Percentiles rank a stretch among this genome's conserved stretches.
Evolutionary conservation across 371 early-diverging fungal genomes (phyloP).

Genomic region (Mucor velutinosus): DNA sequence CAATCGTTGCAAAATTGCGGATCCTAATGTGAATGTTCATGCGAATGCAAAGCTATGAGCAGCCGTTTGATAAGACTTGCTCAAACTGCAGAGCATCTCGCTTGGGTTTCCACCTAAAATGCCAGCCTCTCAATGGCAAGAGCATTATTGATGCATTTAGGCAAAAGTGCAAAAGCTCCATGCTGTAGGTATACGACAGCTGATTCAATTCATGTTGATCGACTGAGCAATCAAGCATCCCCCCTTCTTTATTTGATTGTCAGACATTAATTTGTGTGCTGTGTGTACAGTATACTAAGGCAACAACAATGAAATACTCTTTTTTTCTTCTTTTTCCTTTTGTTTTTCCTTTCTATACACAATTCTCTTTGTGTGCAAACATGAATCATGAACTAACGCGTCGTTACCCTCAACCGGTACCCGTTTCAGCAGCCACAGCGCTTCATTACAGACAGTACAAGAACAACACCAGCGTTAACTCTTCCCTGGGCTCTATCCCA

Average conservation of each 20-base stretch:
- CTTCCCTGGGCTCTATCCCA: slow-evolving; percentile 34
- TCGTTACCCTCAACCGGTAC: slow-evolving; percentile 29
- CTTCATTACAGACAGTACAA: slow-evolving; percentile 30
- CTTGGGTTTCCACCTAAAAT: not conserved
- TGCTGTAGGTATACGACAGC: not conserved
- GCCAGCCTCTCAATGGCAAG: not conserved
- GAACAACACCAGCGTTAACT: slow-evolving; percentile 26
- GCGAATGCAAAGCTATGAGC: too few species aligned
- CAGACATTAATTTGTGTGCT: not conserved
- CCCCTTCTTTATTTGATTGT: not conserved
- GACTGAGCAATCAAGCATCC: not conserved
- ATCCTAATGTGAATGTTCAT: too few species aligned
- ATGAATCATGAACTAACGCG: slow-evolving; percentile 23
- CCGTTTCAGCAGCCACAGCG: slow-evolving; percentile 38
- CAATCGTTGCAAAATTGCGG: too few species aligned
- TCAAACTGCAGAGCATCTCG: too few species aligned
- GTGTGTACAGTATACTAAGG: not conserved
- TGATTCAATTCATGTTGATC: not conserved
- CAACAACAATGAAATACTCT: not conserved
- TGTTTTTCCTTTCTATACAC: not conserved
- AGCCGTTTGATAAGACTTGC: too few species aligned
- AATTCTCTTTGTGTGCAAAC: not conserved
- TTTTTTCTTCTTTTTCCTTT: not conserved
- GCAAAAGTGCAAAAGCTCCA: not conserved
- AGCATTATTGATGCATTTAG: not conserved